A percentile compares a stretch with the other conserved stretches of the same genome.
Conservation (phyloP, 176 grass and related monocot genomes). For the Carex scoparia region DNA sequence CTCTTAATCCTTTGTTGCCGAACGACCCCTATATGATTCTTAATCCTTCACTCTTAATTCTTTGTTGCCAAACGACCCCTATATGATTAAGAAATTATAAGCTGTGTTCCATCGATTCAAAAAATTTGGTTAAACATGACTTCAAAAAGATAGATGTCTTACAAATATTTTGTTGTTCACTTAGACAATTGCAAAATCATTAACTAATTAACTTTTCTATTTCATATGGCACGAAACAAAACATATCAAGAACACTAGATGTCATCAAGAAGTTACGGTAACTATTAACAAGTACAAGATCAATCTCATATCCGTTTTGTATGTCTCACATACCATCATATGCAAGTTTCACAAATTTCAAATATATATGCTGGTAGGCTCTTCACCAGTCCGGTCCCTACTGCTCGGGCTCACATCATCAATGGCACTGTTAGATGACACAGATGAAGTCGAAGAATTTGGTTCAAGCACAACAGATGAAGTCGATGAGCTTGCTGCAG, state of each 20-base stretch:
- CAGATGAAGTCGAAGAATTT: conserved; percentile 13
- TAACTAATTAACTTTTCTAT: not conserved
- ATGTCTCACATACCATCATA: not conserved
- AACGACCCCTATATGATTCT: too few relatives aligned
- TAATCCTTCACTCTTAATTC: too few relatives aligned
- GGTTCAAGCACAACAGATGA: not conserved
- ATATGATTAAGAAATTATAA: too few relatives aligned
- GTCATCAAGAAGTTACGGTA: not conserved
- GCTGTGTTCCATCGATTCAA: not conserved
- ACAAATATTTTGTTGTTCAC: not conserved
- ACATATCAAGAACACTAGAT: not conserved
- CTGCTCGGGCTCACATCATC: conserved; percentile 11
- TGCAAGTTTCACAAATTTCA: not conserved
- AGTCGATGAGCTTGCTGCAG: not conserved
- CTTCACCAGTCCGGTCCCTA: not conserved
- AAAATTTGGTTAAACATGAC: not conserved
- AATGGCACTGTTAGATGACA: conserved; percentile 24
- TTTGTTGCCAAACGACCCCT: too few relatives aligned
- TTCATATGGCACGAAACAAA: not conserved
- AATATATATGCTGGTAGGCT: conserved; percentile 7
- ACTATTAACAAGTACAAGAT: conserved; percentile 4
- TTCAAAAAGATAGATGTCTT: not conserved
- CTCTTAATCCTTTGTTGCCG: too few relatives aligned
- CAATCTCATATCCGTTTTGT: not conserved
- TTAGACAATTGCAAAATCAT: not conserved